Percentiles rank a stretch among this genome's conserved stretches.
These are phyloP conservation scores for Phytophthora tentaculata DNA, from an alignment of 352 stramenopile species.

Conservation along the genomic window DNA sequence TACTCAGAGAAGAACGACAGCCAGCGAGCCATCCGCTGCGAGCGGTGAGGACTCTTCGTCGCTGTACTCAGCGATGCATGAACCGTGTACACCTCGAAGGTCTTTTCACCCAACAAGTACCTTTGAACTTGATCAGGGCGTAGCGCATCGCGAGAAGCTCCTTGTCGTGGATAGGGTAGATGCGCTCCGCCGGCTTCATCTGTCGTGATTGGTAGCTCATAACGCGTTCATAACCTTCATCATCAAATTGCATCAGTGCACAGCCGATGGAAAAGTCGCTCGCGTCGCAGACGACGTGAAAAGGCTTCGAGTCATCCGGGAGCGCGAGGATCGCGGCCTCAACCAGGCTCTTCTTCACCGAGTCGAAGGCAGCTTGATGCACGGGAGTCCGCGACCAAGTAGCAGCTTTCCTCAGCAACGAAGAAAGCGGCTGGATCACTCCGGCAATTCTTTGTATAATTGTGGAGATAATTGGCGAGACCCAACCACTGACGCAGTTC, in stretches of 20 bases:
- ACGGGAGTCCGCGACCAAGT: neutral
- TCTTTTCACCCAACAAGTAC: neutral
- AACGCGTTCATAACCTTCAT: neutral
- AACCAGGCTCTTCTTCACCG: neutral
- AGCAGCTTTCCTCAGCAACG: neutral
- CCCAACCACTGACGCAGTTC: neutral
- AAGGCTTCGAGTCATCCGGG: neutral
- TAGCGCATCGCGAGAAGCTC: neutral
- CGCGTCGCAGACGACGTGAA: constrained; percentile 1
- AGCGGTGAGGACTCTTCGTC: neutral
- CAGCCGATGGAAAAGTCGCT: neutral
- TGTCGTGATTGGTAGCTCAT: neutral
- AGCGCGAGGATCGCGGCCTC: neutral
- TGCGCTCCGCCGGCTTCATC: neutral
- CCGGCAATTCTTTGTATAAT: neutral
- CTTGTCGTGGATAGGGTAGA: neutral
- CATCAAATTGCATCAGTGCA: neutral
- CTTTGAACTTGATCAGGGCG: neutral
- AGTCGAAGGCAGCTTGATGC: neutral
- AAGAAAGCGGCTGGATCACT: neutral
- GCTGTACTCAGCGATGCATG: neutral
- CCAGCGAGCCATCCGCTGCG: neutral
- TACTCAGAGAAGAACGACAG: neutral
- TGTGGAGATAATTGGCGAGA: neutral
- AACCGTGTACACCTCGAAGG: neutral